phyloP scores from a whole-genome alignment of 2,329 filamentous ascomycete species.

The Aspergillus sp. region DNA sequence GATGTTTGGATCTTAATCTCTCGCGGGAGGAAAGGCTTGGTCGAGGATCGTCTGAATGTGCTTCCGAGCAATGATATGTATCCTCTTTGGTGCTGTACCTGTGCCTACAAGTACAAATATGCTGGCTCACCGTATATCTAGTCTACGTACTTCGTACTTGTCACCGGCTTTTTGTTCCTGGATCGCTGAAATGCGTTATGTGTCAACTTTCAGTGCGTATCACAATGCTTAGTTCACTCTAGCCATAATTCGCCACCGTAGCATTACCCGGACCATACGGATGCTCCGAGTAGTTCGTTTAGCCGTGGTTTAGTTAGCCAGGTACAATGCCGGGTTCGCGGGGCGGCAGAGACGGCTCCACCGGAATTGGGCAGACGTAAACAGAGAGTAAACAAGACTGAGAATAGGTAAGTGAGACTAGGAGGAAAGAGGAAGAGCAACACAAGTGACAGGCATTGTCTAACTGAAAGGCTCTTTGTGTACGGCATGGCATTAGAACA shows the following conservation, averaged over 20 bases:
- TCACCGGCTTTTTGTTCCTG: neutral
- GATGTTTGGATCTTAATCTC: no score
- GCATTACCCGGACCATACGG: no score
- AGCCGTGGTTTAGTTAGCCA: neutral
- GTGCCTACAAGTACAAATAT: no score
- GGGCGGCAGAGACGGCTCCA: slow-evolving; percentile 6
- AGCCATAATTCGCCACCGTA: neutral
- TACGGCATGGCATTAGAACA: neutral
- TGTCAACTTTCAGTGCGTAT: neutral
- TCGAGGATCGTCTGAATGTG: no score
- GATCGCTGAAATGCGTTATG: neutral
- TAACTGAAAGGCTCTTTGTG: no score
- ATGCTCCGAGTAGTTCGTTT: no score
- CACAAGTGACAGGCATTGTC: neutral
- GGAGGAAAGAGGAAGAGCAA: neutral
- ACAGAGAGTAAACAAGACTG: neutral
- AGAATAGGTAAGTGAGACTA: neutral
- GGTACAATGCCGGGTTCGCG: slow-evolving; percentile 4
- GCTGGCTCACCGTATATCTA: no score
- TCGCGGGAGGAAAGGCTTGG: no score
- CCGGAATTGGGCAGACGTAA: slow-evolving; percentile 1
- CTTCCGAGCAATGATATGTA: no score
- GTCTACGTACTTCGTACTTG: no score
- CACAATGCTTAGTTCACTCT: neutral
- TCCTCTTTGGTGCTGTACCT: no score